These are phyloP conservation scores for Wickerhamomyces silvicola DNA, from an alignment of 805 yeast species.

Conservation along the genomic window DNA sequence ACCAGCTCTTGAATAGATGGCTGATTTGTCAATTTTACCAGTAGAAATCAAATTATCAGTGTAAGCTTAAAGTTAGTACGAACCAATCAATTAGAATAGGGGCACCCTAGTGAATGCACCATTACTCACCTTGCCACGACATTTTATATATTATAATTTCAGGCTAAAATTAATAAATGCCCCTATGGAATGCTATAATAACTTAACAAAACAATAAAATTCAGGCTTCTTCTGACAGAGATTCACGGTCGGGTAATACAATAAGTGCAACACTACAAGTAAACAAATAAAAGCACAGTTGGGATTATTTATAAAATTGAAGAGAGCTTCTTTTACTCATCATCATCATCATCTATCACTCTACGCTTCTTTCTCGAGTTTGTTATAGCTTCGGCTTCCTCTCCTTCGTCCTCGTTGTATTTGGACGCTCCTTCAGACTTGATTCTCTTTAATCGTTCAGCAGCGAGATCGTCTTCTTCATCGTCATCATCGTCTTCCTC, in stretches of 20 bases:
- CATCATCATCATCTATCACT: conserved; percentile 51
- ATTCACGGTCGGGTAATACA: too few relatives aligned
- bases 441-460: conserved; percentile 22
- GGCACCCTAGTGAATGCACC: too few relatives aligned
- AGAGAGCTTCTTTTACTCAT: too few relatives aligned
- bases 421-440: conserved; percentile 45
- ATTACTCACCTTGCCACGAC: conserved; percentile 43
- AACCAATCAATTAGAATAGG: too few relatives aligned
- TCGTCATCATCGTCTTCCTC: conserved; percentile 35
- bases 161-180: too few relatives aligned
- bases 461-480: conserved; percentile 44
- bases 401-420: conserved; percentile 28
- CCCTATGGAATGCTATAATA: too few relatives aligned
- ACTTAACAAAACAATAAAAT: too few relatives aligned
- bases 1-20: conserved; percentile 90
- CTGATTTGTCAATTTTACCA: conserved; percentile 86
- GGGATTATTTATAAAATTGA: too few relatives aligned
- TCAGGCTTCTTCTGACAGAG: too few relatives aligned
- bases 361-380: conserved; percentile 35
- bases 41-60: conserved; percentile 88
- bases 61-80: conserved; percentile 56
- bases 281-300: too few relatives aligned
- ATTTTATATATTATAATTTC: conserved; percentile 15
- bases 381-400: conserved; percentile 16
- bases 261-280: too few relatives aligned